Conservation (phyloP, 2,329 filamentous ascomycete genomes). For the Colletotrichum sp. region DNA sequence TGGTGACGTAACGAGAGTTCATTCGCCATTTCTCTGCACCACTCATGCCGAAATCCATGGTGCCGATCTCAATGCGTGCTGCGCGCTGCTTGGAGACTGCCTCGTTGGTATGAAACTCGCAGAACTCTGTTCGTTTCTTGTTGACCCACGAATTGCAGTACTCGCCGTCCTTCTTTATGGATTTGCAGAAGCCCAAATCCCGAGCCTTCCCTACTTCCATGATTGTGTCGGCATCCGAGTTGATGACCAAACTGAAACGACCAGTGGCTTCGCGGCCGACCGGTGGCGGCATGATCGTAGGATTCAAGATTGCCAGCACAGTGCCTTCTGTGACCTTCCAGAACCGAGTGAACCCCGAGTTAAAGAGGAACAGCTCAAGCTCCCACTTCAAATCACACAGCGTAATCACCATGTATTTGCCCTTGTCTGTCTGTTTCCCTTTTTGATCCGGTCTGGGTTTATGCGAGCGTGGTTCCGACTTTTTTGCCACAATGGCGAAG, state of each 20-base stretch:
- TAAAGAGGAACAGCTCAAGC: constrained; percentile 90
- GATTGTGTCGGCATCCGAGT: constrained; percentile 85
- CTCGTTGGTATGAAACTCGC: constrained; percentile 89
- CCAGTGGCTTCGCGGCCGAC: constrained; percentile 77
- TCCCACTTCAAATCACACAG: constrained; percentile 91
- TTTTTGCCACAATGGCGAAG: constrained; percentile 85
- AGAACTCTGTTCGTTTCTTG: constrained; percentile 84
- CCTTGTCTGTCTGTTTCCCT: constrained; percentile 60
- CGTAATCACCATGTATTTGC: constrained; percentile 92
- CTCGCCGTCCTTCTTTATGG: constrained; percentile 82
- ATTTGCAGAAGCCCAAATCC: constrained; percentile 89
- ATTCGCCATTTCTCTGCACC: constrained; percentile 17
- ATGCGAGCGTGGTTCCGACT: constrained; percentile 78
- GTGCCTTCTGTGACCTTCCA: constrained; percentile 96
- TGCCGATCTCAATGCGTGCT: constrained; percentile 80
- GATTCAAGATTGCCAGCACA: constrained; percentile 90
- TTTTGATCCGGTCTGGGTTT: constrained; percentile 48
- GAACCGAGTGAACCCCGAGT: constrained; percentile 86
- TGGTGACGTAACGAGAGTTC: constrained; percentile 21
- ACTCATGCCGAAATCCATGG: constrained; percentile 55
- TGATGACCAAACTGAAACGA: constrained; percentile 83
- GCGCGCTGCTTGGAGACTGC: constrained; percentile 72
- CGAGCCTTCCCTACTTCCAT: constrained; percentile 86
- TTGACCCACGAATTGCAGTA: constrained; percentile 87
- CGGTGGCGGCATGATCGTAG: constrained; percentile 86